Evolutionary conservation across 164 flowering plant species (phyloP).

Genomic region (Tinospora cordifolia): DNA sequence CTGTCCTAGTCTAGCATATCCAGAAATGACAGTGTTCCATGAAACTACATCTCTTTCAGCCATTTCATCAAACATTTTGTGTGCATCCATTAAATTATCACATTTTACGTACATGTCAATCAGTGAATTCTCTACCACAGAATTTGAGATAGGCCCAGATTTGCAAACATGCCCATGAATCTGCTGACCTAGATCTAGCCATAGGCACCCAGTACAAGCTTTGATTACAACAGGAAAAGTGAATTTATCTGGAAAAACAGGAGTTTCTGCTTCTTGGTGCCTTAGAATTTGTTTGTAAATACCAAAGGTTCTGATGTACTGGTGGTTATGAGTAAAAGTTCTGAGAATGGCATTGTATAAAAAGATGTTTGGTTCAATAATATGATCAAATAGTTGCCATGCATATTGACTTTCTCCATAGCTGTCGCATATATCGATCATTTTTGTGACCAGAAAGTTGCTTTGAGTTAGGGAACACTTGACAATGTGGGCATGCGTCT

Average conservation of each 20-base stretch:
- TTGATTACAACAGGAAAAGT: constrained; percentile 61
- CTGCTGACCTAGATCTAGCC: constrained; percentile 38
- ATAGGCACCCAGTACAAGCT: constrained; percentile 39
- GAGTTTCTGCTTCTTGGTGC: constrained; percentile 10
- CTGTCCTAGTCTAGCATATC: constrained; percentile 48
- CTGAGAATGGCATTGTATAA: constrained; percentile 58
- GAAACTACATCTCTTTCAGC: constrained; percentile 49
- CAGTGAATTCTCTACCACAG: constrained; percentile 39
- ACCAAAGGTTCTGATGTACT: constrained; percentile 12
- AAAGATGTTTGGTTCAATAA: constrained; percentile 49
- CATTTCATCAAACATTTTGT: constrained; percentile 56
- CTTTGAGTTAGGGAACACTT: constrained; percentile 48
- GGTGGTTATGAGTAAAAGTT: constrained; percentile 37
- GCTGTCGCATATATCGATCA: constrained; percentile 46
- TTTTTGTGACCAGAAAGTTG: constrained; percentile 62
- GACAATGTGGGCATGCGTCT: constrained; percentile 48
- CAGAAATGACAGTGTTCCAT: constrained; percentile 61
- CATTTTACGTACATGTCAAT: constrained; percentile 63
- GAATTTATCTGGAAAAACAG: constrained; percentile 44
- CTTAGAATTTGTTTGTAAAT: constrained; percentile 42
- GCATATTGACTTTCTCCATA: constrained; percentile 38
- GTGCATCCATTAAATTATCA: constrained; percentile 35
- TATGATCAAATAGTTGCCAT: constrained; percentile 37
- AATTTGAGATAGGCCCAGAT: constrained; percentile 30
- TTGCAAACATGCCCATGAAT: constrained; percentile 57